A percentile compares a stretch with the other conserved stretches of the same genome.
Conservation (phyloP, 1,284 basidiomycete genomes). For the Cystobasidium slooffiae region DNA sequence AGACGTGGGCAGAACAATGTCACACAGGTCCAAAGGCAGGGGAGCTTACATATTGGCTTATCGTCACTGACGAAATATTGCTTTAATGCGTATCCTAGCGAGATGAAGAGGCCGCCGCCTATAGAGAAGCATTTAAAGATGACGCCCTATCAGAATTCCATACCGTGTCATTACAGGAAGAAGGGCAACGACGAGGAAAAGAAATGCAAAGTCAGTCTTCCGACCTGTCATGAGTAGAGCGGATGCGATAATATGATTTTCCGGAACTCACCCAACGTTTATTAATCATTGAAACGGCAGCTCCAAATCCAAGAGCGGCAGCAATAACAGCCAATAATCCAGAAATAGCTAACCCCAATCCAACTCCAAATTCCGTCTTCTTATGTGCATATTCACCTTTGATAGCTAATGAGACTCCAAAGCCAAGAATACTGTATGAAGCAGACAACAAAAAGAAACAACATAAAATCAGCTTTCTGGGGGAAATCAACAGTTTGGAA, state of each 20-base stretch:
- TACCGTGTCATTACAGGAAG: too few relatives aligned
- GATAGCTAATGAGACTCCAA: conserved; percentile 24
- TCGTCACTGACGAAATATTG: conserved; percentile 38
- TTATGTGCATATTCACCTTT: conserved; percentile 19
- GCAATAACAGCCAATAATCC: conserved; percentile 31
- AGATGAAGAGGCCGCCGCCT: conserved; percentile 15
- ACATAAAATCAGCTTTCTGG: not conserved
- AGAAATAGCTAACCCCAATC: conserved; percentile 18
- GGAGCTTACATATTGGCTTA: conserved; percentile 26
- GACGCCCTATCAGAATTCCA: conserved; percentile 18
- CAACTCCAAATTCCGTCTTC: conserved; percentile 23
- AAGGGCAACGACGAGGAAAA: too few relatives aligned
- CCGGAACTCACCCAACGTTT: conserved; percentile 20
- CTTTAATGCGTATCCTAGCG: conserved; percentile 35
- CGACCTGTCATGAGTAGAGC: too few relatives aligned
- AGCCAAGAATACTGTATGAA: conserved; percentile 18
- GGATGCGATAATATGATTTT: too few relatives aligned
- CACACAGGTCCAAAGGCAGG: not conserved
- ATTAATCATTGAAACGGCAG: conserved; percentile 28
- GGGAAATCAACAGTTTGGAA: too few relatives aligned
- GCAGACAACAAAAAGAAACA: not conserved
- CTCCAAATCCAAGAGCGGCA: conserved; percentile 40
- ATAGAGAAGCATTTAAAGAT: conserved; percentile 37
- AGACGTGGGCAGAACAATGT: too few relatives aligned
- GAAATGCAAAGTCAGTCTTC: too few relatives aligned